phyloP scores from a whole-genome alignment of 169 alveolate species.

The Plasmodium sp. region DNA sequence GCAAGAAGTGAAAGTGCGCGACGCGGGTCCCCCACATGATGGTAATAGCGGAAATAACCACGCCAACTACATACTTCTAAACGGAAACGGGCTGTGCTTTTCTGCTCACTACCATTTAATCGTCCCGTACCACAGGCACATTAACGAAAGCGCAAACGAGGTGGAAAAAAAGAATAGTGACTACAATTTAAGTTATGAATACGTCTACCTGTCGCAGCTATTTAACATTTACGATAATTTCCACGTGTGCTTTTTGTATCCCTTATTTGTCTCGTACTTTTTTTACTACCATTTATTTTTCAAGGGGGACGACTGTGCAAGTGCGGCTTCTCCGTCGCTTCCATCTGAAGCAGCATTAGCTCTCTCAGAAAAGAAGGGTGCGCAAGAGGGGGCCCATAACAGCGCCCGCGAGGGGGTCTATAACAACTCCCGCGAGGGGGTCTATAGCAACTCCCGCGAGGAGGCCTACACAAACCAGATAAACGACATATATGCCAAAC shows the following conservation, averaged over 20 bases:
- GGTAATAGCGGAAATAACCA: not conserved
- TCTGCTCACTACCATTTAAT: constrained; percentile 55
- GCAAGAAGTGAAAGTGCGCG: constrained; percentile 60
- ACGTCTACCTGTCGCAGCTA: constrained; percentile 56
- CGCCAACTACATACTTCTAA: constrained; percentile 43
- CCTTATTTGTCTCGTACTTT: constrained; percentile 48
- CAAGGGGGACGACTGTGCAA: constrained; percentile 3
- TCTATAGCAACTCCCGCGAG: constrained; percentile 27
- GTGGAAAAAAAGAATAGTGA: not conserved
- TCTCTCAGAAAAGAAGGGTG: not conserved
- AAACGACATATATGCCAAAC: constrained; percentile 45
- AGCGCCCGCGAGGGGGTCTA: constrained; percentile 34
- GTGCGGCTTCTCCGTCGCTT: not conserved
- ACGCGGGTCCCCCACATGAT: not conserved
- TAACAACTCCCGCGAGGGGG: constrained; percentile 20
- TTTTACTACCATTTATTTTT: constrained; percentile 71
- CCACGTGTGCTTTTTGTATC: constrained; percentile 64
- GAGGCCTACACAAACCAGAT: constrained; percentile 31
- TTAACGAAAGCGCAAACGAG: not conserved
- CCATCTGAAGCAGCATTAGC: not conserved
- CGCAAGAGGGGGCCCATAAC: not conserved
- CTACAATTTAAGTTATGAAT: constrained; percentile 60
- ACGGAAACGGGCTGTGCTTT: constrained; percentile 73
- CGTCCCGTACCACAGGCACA: constrained; percentile 54
- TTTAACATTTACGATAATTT: constrained; percentile 74